A percentile compares a stretch with the other conserved stretches of the same genome.
These are phyloP conservation scores for Zarea fungicola DNA, from an alignment of 2,329 filamentous ascomycete genomes.

Conservation along the genomic window DNA sequence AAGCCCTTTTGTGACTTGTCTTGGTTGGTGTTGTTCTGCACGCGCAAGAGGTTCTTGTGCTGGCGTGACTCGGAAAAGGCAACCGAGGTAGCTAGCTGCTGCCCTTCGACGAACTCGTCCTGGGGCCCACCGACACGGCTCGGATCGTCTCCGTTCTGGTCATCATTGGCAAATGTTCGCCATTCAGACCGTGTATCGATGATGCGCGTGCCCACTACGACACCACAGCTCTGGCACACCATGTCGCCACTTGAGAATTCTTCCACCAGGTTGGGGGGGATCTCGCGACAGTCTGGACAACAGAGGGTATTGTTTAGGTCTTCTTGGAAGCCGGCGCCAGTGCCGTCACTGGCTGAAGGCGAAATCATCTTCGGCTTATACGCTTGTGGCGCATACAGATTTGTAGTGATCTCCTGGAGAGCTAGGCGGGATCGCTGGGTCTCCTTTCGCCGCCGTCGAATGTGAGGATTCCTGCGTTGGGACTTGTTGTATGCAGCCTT, in stretches of 20 bases:
- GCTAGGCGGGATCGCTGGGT: slow-evolving; percentile 32
- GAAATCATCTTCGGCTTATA: slow-evolving; percentile 44
- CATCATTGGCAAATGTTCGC: slow-evolving; percentile 98
- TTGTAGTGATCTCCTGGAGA: slow-evolving; percentile 36
- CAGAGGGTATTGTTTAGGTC: slow-evolving; percentile 82
- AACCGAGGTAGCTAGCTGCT: slow-evolving; percentile 83
- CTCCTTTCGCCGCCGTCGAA: slow-evolving; percentile 29
- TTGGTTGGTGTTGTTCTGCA: slow-evolving; percentile 77
- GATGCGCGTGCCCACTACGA: slow-evolving; percentile 84
- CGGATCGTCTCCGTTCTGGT: slow-evolving; percentile 92
- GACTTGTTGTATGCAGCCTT: slow-evolving; percentile 21
- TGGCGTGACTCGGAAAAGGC: slow-evolving; percentile 72
- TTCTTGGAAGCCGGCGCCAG: slow-evolving; percentile 56
- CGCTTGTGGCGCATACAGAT: slow-evolving; percentile 38
- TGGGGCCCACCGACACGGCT: slow-evolving; percentile 95
- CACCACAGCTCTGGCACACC: slow-evolving; percentile 85
- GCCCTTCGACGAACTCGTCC: slow-evolving; percentile 84
- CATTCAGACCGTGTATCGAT: slow-evolving; percentile 97
- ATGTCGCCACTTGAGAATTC: slow-evolving; percentile 91
- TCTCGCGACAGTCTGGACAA: slow-evolving; percentile 86
- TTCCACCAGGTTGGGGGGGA: slow-evolving; percentile 87
- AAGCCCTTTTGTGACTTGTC: slow-evolving; percentile 82
- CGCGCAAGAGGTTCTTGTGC: slow-evolving; percentile 70
- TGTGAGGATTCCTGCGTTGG: slow-evolving; percentile 28
- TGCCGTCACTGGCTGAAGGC: slow-evolving; percentile 29